Evolutionary conservation across 1,284 basidiomycete species (phyloP).

Genomic region (Boletus smithii): DNA sequence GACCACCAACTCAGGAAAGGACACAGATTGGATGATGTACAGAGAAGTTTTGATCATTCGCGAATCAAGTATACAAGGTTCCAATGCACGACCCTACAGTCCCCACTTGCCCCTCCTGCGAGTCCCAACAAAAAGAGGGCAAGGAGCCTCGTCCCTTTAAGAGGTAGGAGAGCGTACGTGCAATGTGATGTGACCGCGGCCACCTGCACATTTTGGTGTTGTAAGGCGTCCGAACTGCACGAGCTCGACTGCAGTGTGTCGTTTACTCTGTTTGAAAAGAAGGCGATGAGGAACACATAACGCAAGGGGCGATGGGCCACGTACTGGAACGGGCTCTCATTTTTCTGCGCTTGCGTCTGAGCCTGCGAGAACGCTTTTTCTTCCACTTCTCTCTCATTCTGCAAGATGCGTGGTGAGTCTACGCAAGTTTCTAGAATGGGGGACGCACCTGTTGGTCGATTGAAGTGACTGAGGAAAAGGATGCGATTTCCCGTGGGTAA

Average conservation of each 20-base stretch:
- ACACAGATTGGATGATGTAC: background rate
- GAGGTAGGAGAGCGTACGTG: slow-evolving; percentile 30
- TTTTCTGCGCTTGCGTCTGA: slow-evolving; percentile 86
- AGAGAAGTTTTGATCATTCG: slow-evolving; percentile 17
- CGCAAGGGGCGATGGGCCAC: slow-evolving; percentile 34
- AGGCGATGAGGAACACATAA: slow-evolving; percentile 7
- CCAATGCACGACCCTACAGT: slow-evolving; percentile 24
- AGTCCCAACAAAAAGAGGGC: slow-evolving; percentile 25
- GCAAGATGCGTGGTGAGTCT: background rate
- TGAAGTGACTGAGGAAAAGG: slow-evolving; percentile 26
- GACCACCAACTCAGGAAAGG: background rate
- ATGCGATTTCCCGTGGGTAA: slow-evolving; percentile 8
- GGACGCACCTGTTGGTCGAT: slow-evolving; percentile 33
- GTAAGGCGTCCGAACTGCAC: slow-evolving; percentile 22
- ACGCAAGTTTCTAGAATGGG: background rate
- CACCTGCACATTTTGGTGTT: slow-evolving; percentile 14
- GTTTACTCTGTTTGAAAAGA: slow-evolving; percentile 27
- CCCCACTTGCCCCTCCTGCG: slow-evolving; percentile 17
- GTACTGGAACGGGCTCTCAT: slow-evolving; percentile 87
- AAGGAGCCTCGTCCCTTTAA: slow-evolving; percentile 19
- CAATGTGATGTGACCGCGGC: slow-evolving; percentile 17
- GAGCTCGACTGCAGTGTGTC: slow-evolving; percentile 25
- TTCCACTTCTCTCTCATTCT: slow-evolving; percentile 92
- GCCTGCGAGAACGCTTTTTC: slow-evolving; percentile 85
- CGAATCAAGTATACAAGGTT: slow-evolving; percentile 23